Conservation (phyloP, 345 rosid species). For the Linum tenue region DNA sequence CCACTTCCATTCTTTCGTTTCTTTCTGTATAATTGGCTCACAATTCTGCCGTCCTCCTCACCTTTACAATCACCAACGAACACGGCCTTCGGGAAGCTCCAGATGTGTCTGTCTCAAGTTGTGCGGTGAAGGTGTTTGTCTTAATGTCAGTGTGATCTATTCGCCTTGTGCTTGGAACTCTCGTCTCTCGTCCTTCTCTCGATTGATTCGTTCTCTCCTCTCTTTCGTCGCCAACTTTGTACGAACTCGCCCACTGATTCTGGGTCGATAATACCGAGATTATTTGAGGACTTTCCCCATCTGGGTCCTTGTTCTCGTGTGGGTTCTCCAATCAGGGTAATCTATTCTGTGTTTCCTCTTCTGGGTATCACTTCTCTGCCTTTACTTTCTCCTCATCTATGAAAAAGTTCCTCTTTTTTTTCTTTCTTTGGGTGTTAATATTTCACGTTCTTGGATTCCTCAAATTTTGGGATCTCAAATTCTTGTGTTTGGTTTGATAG, state of each 20-base stretch:
- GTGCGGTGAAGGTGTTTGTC: not conserved
- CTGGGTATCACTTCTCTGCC: not conserved
- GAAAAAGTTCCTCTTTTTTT: not conserved
- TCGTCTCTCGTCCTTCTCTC: not conserved
- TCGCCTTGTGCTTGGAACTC: not conserved
- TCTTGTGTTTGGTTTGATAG: slow-evolving; percentile 13
- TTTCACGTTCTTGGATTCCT: not conserved
- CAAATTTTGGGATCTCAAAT: not conserved
- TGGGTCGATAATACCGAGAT: not conserved
- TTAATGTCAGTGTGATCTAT: not conserved
- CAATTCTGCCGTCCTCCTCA: not conserved
- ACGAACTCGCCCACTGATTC: slow-evolving; percentile 18
- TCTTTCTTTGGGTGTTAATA: not conserved
- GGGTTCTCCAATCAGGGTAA: slow-evolving; percentile 33
- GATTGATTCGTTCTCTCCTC: not conserved
- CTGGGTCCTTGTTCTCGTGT: slow-evolving; percentile 22
- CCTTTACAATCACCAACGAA: not conserved
- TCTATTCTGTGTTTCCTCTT: not conserved
- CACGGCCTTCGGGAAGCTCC: not conserved
- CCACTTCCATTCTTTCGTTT: not conserved
- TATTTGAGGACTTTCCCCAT: slow-evolving; percentile 19
- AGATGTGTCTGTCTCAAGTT: not conserved
- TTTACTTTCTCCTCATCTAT: too few species aligned
- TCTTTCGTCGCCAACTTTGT: not conserved
- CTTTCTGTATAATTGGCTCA: not conserved